Conservation (phyloP, 441 rosid species). For the Adansonia madagascariensis region DNA sequence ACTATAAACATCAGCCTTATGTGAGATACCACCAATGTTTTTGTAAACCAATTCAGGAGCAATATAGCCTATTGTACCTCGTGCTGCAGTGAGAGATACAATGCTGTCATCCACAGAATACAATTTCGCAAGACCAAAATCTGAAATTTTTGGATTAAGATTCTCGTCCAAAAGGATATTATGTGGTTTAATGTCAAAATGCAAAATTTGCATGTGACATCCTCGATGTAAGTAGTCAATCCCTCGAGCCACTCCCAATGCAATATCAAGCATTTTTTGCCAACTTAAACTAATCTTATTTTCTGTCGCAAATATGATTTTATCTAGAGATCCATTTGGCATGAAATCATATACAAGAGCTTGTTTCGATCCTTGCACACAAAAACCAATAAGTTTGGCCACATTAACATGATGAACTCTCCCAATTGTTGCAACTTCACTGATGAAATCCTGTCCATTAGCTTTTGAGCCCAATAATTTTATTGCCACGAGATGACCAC, state of each 20-base stretch:
- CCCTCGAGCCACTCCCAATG: background rate
- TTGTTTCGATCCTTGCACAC: background rate
- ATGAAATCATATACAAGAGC: background rate
- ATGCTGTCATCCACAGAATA: background rate
- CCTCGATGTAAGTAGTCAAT: constrained; percentile 8
- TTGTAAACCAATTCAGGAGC: constrained; percentile 43
- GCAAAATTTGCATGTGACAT: background rate
- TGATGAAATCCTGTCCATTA: background rate
- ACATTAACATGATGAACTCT: background rate
- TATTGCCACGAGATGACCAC: background rate
- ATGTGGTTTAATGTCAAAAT: constrained; percentile 10
- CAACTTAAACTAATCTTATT: background rate
- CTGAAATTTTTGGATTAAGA: background rate
- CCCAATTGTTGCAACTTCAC: background rate
- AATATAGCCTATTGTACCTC: constrained; percentile 42
- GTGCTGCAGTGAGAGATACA: background rate
- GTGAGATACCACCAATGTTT: constrained; percentile 35
- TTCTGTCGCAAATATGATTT: background rate
- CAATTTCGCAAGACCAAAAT: background rate
- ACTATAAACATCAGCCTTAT: constrained; percentile 24
- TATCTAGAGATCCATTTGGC: background rate
- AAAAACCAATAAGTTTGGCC: background rate
- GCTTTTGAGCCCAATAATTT: background rate
- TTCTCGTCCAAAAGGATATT: constrained; percentile 15
- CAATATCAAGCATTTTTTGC: background rate